Evolutionary conservation across 768 basidiomycete species (phyloP).

Genomic region (Kwoniella europaea): DNA sequence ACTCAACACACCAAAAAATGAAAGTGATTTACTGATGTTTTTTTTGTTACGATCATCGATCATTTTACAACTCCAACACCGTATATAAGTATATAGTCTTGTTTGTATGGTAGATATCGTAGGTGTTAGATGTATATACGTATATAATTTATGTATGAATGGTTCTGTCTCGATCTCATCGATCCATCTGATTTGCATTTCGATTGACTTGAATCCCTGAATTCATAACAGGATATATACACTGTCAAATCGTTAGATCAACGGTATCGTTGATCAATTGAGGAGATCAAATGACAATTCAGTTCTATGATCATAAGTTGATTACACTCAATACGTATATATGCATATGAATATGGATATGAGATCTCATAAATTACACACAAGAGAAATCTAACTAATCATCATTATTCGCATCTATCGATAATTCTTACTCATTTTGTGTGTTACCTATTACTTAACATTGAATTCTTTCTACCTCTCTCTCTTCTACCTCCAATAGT

Average conservation of each 20-base stretch:
- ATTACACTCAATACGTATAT: not conserved
- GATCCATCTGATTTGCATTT: too few relatives aligned
- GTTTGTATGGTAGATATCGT: too few relatives aligned
- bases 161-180: too few relatives aligned
- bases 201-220: too few relatives aligned
- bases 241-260: too few relatives aligned
- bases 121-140: too few relatives aligned
- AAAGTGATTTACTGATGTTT: not conserved
- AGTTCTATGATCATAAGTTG: too few relatives aligned
- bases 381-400: not conserved
- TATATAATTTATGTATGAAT: too few relatives aligned
- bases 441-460: slow-evolving; percentile 15
- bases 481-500: slow-evolving; percentile 31
- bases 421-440: not conserved
- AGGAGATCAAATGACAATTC: too few relatives aligned
- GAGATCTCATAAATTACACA: not conserved
- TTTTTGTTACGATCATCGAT: not conserved
- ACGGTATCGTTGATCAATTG: too few relatives aligned
- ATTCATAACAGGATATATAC: too few relatives aligned
- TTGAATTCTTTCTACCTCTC: slow-evolving; percentile 21
- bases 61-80: not conserved
- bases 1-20: not conserved
- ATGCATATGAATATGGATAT: not conserved
- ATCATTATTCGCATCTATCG: not conserved
- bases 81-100: too few relatives aligned